Conservation (phyloP, 2,329 filamentous ascomycete species). For the Teratosphaeria gauchensis region DNA sequence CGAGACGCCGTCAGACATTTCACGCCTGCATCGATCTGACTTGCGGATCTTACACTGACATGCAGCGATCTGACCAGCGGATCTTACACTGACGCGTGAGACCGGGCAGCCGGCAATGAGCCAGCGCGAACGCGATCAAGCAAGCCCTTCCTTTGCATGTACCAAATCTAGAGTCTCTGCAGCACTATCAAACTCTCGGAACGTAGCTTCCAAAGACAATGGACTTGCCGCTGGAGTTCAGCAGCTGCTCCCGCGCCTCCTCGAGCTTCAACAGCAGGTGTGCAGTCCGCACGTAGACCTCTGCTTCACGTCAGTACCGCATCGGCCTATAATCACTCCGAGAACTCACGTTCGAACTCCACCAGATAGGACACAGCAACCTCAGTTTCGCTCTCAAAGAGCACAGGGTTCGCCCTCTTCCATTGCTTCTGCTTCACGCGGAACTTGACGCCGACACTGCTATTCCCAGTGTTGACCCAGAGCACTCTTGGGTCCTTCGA, state of each 20-base stretch:
- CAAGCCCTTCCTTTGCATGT: no score
- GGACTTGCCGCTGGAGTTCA: conserved; percentile 53
- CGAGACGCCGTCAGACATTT: no score
- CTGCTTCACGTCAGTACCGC: conserved; percentile 30
- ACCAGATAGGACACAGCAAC: conserved; percentile 60
- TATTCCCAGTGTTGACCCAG: conserved; percentile 55
- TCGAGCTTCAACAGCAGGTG: conserved; percentile 58
- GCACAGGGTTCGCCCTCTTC: conserved; percentile 39
- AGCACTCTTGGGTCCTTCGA: conserved; percentile 41
- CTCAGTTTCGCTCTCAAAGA: conserved; percentile 52
- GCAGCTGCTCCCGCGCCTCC: conserved; percentile 51
- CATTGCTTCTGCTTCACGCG: conserved; percentile 47
- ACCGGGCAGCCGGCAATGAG: no score
- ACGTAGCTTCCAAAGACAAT: conserved; percentile 50
- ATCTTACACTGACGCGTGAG: no score
- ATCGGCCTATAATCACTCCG: neutral
- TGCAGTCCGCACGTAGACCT: conserved; percentile 56
- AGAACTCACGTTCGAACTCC: conserved; percentile 58
- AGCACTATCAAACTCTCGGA: conserved; percentile 3
- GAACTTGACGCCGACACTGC: conserved; percentile 59
- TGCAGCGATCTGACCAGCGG: no score
- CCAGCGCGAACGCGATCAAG: neutral
- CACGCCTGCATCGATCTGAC: no score
- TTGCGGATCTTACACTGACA: no score
- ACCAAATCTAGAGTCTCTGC: neutral